A percentile compares a stretch with the other conserved stretches of the same genome.
These are phyloP conservation scores for Astragalus membranaceus DNA, from an alignment of 306 rosid genomes.

Conservation along the genomic window DNA sequence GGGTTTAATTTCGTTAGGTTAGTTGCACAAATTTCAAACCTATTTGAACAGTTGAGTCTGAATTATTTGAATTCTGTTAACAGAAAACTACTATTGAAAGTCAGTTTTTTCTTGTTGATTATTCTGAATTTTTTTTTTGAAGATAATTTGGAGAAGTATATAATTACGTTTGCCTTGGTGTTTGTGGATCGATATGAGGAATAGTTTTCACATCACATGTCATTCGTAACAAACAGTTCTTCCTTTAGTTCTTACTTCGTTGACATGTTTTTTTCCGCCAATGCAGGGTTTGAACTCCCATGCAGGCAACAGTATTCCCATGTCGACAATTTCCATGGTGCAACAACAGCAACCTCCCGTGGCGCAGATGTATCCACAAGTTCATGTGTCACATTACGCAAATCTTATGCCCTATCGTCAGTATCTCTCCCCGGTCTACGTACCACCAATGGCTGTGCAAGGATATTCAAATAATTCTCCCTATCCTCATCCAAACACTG, in stretches of 20 bases:
- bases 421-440: constrained; percentile 81
- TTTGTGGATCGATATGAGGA: background rate
- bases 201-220: no score
- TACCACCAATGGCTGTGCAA: constrained; percentile 96
- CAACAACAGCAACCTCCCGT: constrained; percentile 83
- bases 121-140: background rate
- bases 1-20: background rate
- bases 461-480: constrained; percentile 82
- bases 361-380: constrained; percentile 96
- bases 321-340: constrained; percentile 68
- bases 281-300: constrained; percentile 61
- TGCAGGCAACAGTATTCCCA: constrained; percentile 44
- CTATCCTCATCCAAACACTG: constrained; percentile 86
- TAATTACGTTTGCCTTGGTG: no score
- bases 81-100: background rate
- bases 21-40: background rate
- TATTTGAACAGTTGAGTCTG: background rate
- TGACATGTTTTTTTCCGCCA: constrained; percentile 3
- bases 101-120: background rate
- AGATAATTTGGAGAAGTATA: no score
- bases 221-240: no score
- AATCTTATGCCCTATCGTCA: constrained; percentile 94
- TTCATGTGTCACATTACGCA: constrained; percentile 81
- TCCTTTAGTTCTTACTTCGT: background rate
- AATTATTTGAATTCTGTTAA: no score